Evolutionary conservation across 179 eudicot species (phyloP), one percentile per base, ranked within the genome.

Genomic region (Carnegiea gigantea): DNA sequence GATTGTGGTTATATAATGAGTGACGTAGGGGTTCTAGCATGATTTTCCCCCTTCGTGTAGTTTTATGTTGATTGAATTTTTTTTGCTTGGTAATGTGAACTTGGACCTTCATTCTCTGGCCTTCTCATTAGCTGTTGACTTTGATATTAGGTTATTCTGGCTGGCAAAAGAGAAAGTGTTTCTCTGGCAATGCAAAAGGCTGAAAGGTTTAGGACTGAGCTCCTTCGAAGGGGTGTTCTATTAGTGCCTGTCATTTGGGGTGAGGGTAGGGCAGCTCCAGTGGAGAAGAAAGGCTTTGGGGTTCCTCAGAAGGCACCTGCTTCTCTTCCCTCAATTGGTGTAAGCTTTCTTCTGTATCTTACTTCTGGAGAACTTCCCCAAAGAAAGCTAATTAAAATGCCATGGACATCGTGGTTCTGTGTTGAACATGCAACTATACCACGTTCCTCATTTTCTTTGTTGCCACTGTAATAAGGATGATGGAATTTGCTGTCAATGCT

Each of bases 281-380:
- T 85, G 43, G 91, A 86, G 83, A 97, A 91, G 90, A 97, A 91
- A 90, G 99, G 99, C 74, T 97, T 97, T 70, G 98, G 98, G 60
- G 78, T 43, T 84, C 38, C 93, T 68, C 73, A 76, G 77, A 95
- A 90, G 82, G 93, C 91, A 10, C 88, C 92, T 83, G 83, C 95
- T 79, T 78, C 94, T 81, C 98, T 97, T 82, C 93, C 98, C 83
- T 97, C 99, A 67, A 88, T 95, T 62, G 99, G 98, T 92, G 99
- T 97, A 91, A 88, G 87, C 73, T 60, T 54, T 60, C 36, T 60
- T 76, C 68, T 59, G 17, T 23, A 23, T 46, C 53, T 49, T 75
- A 46, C 48, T 76, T 36, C 57, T 28, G 21, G 60, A 24, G 15
- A 54, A n/a, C 38, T 65, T 3, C 38, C 72, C 2, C 21, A 1